phyloP scores from a whole-genome alignment of 768 basidiomycete genomes.

The Boletales sp. region DNA sequence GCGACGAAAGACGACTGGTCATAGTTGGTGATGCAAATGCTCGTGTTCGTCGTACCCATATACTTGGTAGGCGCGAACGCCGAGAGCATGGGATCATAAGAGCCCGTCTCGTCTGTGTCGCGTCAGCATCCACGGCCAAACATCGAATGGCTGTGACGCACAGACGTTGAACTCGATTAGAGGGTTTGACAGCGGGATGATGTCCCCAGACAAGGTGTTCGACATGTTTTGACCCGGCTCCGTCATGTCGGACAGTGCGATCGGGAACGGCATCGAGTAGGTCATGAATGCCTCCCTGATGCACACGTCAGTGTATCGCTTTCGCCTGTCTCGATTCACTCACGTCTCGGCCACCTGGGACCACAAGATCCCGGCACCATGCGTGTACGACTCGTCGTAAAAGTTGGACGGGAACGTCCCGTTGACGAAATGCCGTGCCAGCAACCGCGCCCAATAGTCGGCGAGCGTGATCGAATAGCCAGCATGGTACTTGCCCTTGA shows the following conservation, averaged over 20 bases:
- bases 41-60: conserved; percentile 37
- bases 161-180: conserved; percentile 36
- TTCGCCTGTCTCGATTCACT: conserved; percentile 6
- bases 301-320: background rate
- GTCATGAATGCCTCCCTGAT: conserved; percentile 31
- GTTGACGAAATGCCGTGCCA: conserved; percentile 38
- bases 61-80: conserved; percentile 46
- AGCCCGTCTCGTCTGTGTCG: conserved; percentile 37
- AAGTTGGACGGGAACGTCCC: conserved; percentile 34
- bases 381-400: conserved; percentile 24
- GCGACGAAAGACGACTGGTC: conserved; percentile 36
- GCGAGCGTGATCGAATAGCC: conserved; percentile 31
- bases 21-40: conserved; percentile 32
- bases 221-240: conserved; percentile 26
- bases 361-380: conserved; percentile 35
- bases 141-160: conserved; percentile 9
- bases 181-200: conserved; percentile 30
- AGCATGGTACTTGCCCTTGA: conserved; percentile 28
- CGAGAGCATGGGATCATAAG: conserved; percentile 40
- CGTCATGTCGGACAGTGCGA: conserved; percentile 29
- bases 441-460: conserved; percentile 23
- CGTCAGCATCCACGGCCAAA: background rate
- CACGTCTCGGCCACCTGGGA: conserved; percentile 33
- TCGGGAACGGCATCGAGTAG: conserved; percentile 38
- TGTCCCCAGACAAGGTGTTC: conserved; percentile 15